These are phyloP conservation scores for Zygotorulaspora florentina DNA, from an alignment of 805 yeast genomes.

Conservation along the genomic window DNA sequence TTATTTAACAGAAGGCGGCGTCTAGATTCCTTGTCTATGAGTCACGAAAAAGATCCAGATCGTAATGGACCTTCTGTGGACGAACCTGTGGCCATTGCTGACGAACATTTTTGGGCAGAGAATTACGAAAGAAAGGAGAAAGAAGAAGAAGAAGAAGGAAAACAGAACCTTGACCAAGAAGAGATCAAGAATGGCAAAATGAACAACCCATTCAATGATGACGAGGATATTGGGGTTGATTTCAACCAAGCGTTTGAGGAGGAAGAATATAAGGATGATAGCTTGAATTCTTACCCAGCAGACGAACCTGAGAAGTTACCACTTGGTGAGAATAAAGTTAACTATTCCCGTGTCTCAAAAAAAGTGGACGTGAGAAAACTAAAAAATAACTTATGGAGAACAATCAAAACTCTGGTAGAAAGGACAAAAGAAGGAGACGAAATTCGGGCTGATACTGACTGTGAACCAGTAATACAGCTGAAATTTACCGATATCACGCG, in stretches of 20 bases:
- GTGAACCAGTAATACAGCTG: constrained; percentile 20
- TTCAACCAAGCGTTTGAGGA: constrained; percentile 36
- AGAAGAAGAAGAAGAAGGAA: constrained; percentile 34
- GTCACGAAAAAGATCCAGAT: constrained; percentile 4
- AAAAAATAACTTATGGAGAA: constrained; percentile 73
- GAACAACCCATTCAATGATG: constrained; percentile 38
- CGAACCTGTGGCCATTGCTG: constrained; percentile 41
- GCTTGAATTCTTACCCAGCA: constrained; percentile 30
- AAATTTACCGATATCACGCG: constrained; percentile 47
- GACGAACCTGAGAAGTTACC: constrained; percentile 25
- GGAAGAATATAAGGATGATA: constrained; percentile 23
- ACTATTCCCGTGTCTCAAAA: constrained; percentile 69
- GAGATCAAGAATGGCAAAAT: constrained; percentile 21
- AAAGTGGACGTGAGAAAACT: constrained; percentile 69
- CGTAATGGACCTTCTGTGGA: constrained; percentile 15
- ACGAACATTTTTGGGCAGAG: constrained; percentile 70
- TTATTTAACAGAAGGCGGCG: constrained; percentile 23
- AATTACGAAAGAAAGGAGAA: constrained; percentile 46
- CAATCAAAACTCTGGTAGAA: constrained; percentile 34
- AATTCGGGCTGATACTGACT: constrained; percentile 30
- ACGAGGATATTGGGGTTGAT: constrained; percentile 31
- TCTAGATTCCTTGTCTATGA: neutral
- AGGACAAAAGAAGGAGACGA: constrained; percentile 30
- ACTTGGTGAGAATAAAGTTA: constrained; percentile 37
- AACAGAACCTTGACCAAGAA: constrained; percentile 28